Evolutionary conservation across 495 filamentous ascomycete genomes (phyloP).

Genomic region (Chaetomium cochliodes): DNA sequence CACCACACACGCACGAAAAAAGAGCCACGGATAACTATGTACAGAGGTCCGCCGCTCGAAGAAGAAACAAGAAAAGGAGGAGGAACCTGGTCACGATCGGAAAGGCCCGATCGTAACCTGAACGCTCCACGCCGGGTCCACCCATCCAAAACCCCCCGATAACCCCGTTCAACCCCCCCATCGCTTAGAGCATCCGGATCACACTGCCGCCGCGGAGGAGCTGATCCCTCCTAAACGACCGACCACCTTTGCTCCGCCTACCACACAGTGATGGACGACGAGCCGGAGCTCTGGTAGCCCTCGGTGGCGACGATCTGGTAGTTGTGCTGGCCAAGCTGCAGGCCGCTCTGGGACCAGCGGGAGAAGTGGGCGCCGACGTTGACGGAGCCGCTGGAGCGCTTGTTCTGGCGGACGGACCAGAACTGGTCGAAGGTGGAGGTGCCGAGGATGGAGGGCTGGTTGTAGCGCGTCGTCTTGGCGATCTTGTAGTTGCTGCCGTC

Average conservation of each 20-base stretch:
- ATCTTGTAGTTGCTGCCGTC: slow-evolving; percentile 59
- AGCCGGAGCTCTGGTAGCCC: slow-evolving; percentile 56
- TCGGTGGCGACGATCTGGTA: slow-evolving; percentile 62
- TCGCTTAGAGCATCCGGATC: neutral
- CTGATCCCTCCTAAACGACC: neutral
- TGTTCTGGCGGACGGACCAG: slow-evolving; percentile 51
- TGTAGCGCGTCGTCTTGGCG: slow-evolving; percentile 47
- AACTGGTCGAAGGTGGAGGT: slow-evolving; percentile 57
- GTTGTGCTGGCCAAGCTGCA: slow-evolving; percentile 54
- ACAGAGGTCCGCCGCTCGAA: neutral
- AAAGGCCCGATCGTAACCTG: neutral
- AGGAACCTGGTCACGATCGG: neutral
- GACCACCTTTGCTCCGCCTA: neutral
- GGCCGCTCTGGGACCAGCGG: slow-evolving; percentile 49
- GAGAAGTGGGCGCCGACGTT: slow-evolving; percentile 57
- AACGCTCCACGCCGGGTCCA: too few species aligned
- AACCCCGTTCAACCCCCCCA: neutral
- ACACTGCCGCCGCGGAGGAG: neutral
- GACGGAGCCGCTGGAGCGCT: slow-evolving; percentile 48
- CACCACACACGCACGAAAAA: neutral
- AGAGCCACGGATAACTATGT: neutral
- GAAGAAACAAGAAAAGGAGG: neutral
- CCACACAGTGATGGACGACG: slow-evolving; percentile 50
- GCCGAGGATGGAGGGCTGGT: slow-evolving; percentile 59
- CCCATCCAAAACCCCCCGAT: neutral